A percentile compares a stretch with the other conserved stretches of the same genome.
phyloP scores from a whole-genome alignment of 176 grass and related monocot species.

The Guadua angustifolia region DNA sequence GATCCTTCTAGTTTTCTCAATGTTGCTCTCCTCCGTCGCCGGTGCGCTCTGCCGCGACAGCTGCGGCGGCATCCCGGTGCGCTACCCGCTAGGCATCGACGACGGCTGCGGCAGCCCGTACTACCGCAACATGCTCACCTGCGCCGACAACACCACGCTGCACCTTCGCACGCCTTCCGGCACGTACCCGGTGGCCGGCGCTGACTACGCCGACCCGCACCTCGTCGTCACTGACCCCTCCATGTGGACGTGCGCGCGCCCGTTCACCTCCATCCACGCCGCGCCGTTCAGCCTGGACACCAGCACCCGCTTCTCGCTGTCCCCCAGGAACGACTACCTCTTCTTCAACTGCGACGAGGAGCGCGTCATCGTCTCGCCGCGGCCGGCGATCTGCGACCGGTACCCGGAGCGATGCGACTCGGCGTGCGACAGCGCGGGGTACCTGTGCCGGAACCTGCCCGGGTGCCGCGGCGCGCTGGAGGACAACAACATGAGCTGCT shows the following conservation, averaged over 20 bases:
- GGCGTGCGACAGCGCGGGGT: slow-evolving; percentile 78
- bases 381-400: slow-evolving; percentile 70
- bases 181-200: slow-evolving; percentile 62
- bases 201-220: slow-evolving; percentile 85
- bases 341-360: slow-evolving; percentile 85
- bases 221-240: slow-evolving; percentile 78
- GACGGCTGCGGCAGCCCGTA: slow-evolving; percentile 92
- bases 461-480: slow-evolving; percentile 56
- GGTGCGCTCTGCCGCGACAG: slow-evolving; percentile 58
- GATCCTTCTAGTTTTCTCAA: slow-evolving; percentile 5
- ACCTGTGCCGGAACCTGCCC: slow-evolving; percentile 91
- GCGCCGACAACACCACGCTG: slow-evolving; percentile 64
- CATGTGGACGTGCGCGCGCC: slow-evolving; percentile 83
- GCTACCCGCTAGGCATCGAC: slow-evolving; percentile 79
- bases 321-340: slow-evolving; percentile 78
- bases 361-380: slow-evolving; percentile 72
- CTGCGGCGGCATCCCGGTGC: slow-evolving; percentile 73
- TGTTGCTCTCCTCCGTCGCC: slow-evolving; percentile 14
- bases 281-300: slow-evolving; percentile 91
- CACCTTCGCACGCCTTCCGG: slow-evolving; percentile 83
- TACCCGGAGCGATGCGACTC: slow-evolving; percentile 84
- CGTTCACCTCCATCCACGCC: slow-evolving; percentile 39
- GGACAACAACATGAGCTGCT: slow-evolving; percentile 63
- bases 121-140: slow-evolving; percentile 85
- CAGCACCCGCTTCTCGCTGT: slow-evolving; percentile 91